A percentile compares a stretch with the other conserved stretches of the same genome.
phyloP scores from a whole-genome alignment of 495 filamentous ascomycete species.

The Emericellopsis terricola region DNA sequence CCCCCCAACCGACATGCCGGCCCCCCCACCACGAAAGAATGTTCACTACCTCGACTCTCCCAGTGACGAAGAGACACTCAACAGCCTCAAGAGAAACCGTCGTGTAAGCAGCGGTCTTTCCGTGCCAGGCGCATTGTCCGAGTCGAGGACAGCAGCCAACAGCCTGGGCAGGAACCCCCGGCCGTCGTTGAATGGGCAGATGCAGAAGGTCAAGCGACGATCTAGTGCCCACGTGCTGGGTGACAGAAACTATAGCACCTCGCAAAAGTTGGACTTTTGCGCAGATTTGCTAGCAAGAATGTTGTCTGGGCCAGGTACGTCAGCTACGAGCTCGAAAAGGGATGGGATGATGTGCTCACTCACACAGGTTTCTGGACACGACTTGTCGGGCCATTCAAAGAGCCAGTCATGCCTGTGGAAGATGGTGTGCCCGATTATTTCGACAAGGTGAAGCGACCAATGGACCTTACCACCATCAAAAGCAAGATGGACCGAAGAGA shows the following conservation, averaged over 20 bases:
- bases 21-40: conserved; percentile 14
- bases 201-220: too few relatives aligned
- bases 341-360: not conserved
- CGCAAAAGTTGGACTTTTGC: conserved; percentile 32
- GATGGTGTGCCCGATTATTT: conserved; percentile 30
- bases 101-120: conserved; percentile 14
- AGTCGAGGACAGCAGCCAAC: not conserved
- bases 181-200: too few relatives aligned
- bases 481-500: conserved; percentile 25
- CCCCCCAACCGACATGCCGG: conserved; percentile 6
- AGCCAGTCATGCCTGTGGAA: conserved; percentile 22
- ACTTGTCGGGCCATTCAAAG: conserved; percentile 30
- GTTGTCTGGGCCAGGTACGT: conserved; percentile 32
- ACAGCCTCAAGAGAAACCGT: conserved; percentile 15
- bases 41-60: conserved; percentile 18
- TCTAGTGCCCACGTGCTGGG: conserved; percentile 5
- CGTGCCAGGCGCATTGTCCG: conserved; percentile 4
- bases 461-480: conserved; percentile 32
- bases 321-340: not conserved
- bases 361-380: conserved; percentile 36
- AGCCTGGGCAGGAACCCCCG: not conserved
- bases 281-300: conserved; percentile 31
- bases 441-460: conserved; percentile 25
- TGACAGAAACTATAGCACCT: conserved; percentile 14
- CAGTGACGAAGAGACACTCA: conserved; percentile 9